These are phyloP conservation scores for Aphanomyces invadans DNA, from an alignment of 352 stramenopile species.

Conservation along the genomic window DNA sequence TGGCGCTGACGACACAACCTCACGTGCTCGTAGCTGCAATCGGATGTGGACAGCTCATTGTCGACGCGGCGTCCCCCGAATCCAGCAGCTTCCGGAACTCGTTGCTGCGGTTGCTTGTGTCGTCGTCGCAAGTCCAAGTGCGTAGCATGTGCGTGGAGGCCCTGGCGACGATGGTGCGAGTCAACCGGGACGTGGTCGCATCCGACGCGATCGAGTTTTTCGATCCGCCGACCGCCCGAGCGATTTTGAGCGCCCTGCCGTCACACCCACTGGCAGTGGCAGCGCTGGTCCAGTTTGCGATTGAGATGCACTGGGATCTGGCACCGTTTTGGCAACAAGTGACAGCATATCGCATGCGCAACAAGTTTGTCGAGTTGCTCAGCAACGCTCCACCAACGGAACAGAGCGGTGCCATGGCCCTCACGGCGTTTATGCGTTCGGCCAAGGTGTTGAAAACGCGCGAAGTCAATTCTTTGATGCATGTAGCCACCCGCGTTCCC, in stretches of 20 bases:
- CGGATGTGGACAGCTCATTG: background rate
- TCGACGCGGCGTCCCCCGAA: background rate
- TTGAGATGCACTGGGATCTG: background rate
- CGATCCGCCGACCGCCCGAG: conserved; percentile 1
- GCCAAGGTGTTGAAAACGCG: conserved; percentile 6
- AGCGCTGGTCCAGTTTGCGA: conserved; percentile 5
- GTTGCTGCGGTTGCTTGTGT: background rate
- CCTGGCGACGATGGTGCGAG: background rate
- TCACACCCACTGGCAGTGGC: background rate
- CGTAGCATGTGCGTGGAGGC: background rate
- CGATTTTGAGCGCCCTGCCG: background rate
- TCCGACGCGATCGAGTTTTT: background rate
- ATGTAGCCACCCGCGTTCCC: background rate
- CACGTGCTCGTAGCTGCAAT: conserved; percentile 12
- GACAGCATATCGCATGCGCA: background rate
- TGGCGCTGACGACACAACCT: background rate
- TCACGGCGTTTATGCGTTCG: background rate
- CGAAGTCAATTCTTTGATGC: conserved; percentile 11
- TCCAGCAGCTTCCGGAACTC: background rate
- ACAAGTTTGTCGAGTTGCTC: background rate
- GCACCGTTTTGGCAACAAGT: background rate
- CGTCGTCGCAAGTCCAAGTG: background rate
- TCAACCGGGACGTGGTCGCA: background rate
- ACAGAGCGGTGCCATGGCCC: background rate
- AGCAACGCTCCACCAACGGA: background rate